A percentile compares a stretch with the other conserved stretches of the same genome.
Conservation (phyloP, 2,329 filamentous ascomycete genomes). For the Pestalotiopsis sp. region DNA sequence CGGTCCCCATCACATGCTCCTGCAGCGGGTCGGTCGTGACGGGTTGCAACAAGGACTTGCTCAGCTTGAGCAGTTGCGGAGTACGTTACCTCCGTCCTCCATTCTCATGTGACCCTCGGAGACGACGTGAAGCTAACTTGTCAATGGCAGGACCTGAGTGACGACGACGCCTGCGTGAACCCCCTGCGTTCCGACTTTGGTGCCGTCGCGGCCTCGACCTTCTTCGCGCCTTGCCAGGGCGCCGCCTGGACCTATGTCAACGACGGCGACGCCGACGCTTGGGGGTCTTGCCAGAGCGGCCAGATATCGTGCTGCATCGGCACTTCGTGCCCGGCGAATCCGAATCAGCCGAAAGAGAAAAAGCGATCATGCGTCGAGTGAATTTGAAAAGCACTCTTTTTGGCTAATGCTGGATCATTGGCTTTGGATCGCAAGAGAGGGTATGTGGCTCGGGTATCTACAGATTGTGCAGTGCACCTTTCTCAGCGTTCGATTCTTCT, state of each 20-base stretch:
- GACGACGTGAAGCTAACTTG: not conserved
- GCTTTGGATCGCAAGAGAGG: not conserved
- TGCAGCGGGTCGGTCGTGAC: constrained; percentile 19
- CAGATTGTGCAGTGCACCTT: not conserved
- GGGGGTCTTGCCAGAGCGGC: constrained; percentile 21
- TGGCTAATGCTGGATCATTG: not conserved
- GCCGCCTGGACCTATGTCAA: constrained; percentile 25
- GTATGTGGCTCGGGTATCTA: too few relatives aligned
- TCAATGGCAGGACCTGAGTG: not conserved
- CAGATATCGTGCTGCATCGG: constrained; percentile 21
- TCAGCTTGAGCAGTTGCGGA: constrained; percentile 17
- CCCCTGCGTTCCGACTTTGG: constrained; percentile 15
- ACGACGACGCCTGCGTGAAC: constrained; percentile 21
- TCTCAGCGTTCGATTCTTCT: not conserved
- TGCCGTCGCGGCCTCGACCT: constrained; percentile 13
- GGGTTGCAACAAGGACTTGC: constrained; percentile 26
- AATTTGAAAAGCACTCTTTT: not conserved
- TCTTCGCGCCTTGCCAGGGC: constrained; percentile 24
- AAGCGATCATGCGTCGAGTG: not conserved
- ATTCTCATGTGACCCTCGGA: not conserved
- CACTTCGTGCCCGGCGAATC: constrained; percentile 17
- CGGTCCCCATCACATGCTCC: constrained; percentile 22
- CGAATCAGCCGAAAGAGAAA: constrained; percentile 12
- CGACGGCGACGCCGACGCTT: constrained; percentile 22
- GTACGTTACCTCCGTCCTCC: constrained; percentile 11